phyloP scores from a whole-genome alignment of 805 yeast species.

The Komagataella pastoris region DNA sequence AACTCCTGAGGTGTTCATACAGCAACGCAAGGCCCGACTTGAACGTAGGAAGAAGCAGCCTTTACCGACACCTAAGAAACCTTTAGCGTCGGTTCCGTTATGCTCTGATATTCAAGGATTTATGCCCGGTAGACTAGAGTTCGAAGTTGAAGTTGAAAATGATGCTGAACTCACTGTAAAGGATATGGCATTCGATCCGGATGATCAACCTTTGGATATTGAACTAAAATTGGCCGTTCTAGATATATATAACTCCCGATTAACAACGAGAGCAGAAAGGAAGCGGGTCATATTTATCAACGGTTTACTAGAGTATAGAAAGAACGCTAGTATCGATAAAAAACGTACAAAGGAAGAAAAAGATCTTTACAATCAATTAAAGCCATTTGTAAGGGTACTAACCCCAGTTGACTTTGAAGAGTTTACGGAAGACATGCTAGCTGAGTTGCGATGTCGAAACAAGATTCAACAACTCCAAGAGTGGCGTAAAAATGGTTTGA shows the following conservation, averaged over 20 bases:
- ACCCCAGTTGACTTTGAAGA: conserved; percentile 69
- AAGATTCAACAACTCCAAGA: conserved; percentile 85
- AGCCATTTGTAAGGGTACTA: conserved; percentile 73
- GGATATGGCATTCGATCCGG: conserved; percentile 92
- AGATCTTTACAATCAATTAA: conserved; percentile 60
- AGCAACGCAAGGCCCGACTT: conserved; percentile 53
- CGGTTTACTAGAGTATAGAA: conserved; percentile 71
- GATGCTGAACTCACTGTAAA: conserved; percentile 92
- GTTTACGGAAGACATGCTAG: conserved; percentile 59
- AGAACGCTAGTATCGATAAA: conserved; percentile 71
- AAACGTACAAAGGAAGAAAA: conserved; percentile 81
- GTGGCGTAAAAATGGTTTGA: conserved; percentile 86
- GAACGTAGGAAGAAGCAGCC: conserved; percentile 64
- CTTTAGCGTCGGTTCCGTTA: conserved; percentile 85
- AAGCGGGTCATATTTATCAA: conserved; percentile 74
- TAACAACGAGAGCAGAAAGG: conserved; percentile 86
- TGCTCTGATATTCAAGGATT: conserved; percentile 96
- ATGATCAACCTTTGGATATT: conserved; percentile 78
- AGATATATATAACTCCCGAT: conserved; percentile 80
- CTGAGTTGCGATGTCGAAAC: conserved; percentile 66
- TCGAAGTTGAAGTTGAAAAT: conserved; percentile 92
- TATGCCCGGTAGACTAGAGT: conserved; percentile 97
- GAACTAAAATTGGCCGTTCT: conserved; percentile 79
- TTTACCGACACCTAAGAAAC: conserved; percentile 76
- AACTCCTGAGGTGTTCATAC: conserved; percentile 56